Evolutionary conservation across 768 basidiomycete species (phyloP).

Genomic region (Lactarius quietus): DNA sequence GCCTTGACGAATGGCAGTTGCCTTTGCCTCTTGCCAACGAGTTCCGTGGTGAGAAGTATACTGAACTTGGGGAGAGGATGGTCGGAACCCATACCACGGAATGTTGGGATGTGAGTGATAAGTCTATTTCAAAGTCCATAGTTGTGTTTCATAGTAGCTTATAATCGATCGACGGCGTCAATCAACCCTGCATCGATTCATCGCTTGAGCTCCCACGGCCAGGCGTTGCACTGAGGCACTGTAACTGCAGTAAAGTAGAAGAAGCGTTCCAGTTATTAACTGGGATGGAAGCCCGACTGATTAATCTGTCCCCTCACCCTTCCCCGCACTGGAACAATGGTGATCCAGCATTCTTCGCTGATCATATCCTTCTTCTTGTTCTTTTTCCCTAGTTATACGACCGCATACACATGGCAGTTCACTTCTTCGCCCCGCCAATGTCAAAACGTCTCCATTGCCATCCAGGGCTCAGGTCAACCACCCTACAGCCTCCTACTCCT

Average conservation of each 20-base stretch:
- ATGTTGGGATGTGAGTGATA: conserved; percentile 3
- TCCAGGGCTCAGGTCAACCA: conserved; percentile 58
- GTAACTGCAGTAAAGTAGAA: too few relatives aligned
- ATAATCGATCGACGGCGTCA: background rate
- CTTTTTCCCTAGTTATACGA: too few relatives aligned
- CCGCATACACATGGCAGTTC: too few relatives aligned
- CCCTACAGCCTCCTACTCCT: conserved; percentile 67
- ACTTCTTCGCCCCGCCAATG: too few relatives aligned
- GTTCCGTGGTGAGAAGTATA: conserved; percentile 70
- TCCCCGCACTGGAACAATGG: too few relatives aligned
- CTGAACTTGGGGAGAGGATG: conserved; percentile 72
- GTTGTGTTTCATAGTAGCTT: background rate
- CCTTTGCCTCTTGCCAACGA: conserved; percentile 86
- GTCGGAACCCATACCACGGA: conserved; percentile 33
- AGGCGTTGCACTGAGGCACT: too few relatives aligned
- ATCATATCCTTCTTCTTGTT: too few relatives aligned
- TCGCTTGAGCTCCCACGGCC: conserved; percentile 7
- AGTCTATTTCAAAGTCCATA: conserved; percentile 3
- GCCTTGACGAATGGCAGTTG: conserved; percentile 65
- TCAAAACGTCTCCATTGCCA: conserved; percentile 49
- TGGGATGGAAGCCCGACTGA: too few relatives aligned
- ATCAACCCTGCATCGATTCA: too few relatives aligned
- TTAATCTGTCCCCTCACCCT: too few relatives aligned
- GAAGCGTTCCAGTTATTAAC: too few relatives aligned
- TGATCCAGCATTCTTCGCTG: too few relatives aligned